Evolutionary conservation across 768 basidiomycete species (phyloP), one percentile per base, ranked within the genome.

Genomic region (Boletus sp.): DNA sequence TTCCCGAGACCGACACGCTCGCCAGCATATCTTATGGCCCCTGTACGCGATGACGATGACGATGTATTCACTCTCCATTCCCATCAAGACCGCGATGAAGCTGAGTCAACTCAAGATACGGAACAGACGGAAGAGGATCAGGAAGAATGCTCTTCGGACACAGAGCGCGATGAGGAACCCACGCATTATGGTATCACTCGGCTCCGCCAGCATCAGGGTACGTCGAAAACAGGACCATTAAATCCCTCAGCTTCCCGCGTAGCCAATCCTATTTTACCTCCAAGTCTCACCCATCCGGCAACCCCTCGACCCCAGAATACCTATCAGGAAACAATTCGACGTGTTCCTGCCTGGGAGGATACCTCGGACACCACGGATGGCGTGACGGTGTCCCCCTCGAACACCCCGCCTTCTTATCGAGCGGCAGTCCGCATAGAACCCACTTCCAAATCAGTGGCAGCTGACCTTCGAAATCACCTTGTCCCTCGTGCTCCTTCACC

Each of bases 361-460:
- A 65, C 67, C 36, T 71, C 73, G 28, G 77, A 78, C 33, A 75
- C 63, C 36, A 75, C 73, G 20, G 73, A 71, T 36, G 74, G 69
- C 12, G 56, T 67, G 29, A 62, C 59, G 52, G 51, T 64, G 10
- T 68, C 74, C 3, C 70, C 71, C 54, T 73, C 81, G 14, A 78
- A 74, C 52, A 77, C 73, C 17, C 78, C 79, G 4, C 82, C 81
- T 32, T 80, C 82, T 32, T 82, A 84, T 67, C 74, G 76, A 50
- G 75, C 79, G 29, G 75, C 76, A 35, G 67, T 74, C 20, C 73
- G 73, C 47, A 66, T 70, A 47, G 54, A 60, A 45, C 56, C 60
- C 63, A 57, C 60, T 35, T 36, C 56, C 39, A 66, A 54, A 12
- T 42, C 59, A 49, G 47, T 60, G 37, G 59, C 45, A 41, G 52